These are phyloP conservation scores for Salix purpurea DNA, from an alignment of 345 rosid genomes.

Conservation along the genomic window DNA sequence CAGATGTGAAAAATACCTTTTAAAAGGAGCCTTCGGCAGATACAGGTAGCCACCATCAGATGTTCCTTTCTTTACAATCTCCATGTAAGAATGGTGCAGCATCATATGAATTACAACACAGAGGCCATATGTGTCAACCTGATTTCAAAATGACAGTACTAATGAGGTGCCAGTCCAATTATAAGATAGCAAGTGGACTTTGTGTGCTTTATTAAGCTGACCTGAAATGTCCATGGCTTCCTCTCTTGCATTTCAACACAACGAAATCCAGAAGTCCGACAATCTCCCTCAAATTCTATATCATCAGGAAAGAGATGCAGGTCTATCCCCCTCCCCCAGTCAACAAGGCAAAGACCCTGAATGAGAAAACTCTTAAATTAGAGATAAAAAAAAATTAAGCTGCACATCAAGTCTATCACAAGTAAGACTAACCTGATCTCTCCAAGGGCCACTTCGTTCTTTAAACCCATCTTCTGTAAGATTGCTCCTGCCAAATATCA, in stretches of 20 bases:
- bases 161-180: background rate
- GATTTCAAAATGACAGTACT: background rate
- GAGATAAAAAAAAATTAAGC: background rate
- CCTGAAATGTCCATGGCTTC: constrained; percentile 93
- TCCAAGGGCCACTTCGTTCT: constrained; percentile 65
- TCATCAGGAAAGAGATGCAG: constrained; percentile 64
- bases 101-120: constrained; percentile 81
- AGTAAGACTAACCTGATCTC: constrained; percentile 52
- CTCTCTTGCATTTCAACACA: constrained; percentile 87
- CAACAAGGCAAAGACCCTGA: constrained; percentile 95
- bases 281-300: constrained; percentile 58
- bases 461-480: constrained; percentile 53
- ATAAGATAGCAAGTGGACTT: constrained; percentile 5
- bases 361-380: constrained; percentile 6
- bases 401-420: background rate
- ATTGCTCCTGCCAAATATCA: constrained; percentile 42
- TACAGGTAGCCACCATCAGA: constrained; percentile 44
- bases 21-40: constrained; percentile 59
- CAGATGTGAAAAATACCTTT: constrained; percentile 42
- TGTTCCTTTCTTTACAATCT: constrained; percentile 50
- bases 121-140: constrained; percentile 85
- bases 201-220: constrained; percentile 19
- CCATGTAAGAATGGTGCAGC: constrained; percentile 78
- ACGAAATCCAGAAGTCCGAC: constrained; percentile 89
- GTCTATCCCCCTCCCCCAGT: constrained; percentile 97